Base-by-base conservation (phyloP, 805 yeast species). In the Wickerhamomyces subpelliculosus region DNA sequence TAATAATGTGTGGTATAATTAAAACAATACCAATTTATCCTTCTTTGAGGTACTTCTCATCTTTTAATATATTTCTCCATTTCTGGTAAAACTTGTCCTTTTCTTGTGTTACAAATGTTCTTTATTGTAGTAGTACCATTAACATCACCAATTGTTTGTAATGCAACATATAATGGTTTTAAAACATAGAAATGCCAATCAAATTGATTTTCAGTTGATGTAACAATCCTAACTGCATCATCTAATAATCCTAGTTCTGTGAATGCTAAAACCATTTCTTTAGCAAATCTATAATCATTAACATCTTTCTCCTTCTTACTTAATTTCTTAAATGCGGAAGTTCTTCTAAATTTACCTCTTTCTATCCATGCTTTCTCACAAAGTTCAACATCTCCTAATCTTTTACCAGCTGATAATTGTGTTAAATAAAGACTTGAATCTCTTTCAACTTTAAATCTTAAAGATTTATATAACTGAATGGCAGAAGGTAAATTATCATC, bases 341-440 rank as follows among this genome's bases (percentile, higher is more conserved):
- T 68, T 41, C 74, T 75, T 36, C 96, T 67, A 60, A 71, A 87
- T 18, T 55, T 43, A 3, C 96, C 96, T 50, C 97, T 73, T 51
- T 84, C 95, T 2, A 61, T 58, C 95, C 96, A 88, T 1, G 84
- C 65, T 20, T 61, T 57, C 39, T 76, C 77, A 4, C 88, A 89
- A 52, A 82, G 74, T 0, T 64, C 65, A 29, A 69, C 57, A 48
- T 80, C 72, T 28, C 68, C 65, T 51, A 73, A 73, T 34, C 66
- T 64, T 11, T 71, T 70, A 1, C 90, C 84, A 1, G 90, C 90
- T 44, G 48, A 58, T 21, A 39, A 51, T 40, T 32, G 35, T 9
- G 40, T 53, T 8, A 41, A 42, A 37, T 42, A 54, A 4, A 45
- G 36, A 21, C 41, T 38, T 13, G 50, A 40, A 19, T 47, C 44